Evolutionary conservation across 2,329 filamentous ascomycete genomes (phyloP), one percentile per base, ranked within the genome.

Genomic region (Epichloe sibirici): DNA sequence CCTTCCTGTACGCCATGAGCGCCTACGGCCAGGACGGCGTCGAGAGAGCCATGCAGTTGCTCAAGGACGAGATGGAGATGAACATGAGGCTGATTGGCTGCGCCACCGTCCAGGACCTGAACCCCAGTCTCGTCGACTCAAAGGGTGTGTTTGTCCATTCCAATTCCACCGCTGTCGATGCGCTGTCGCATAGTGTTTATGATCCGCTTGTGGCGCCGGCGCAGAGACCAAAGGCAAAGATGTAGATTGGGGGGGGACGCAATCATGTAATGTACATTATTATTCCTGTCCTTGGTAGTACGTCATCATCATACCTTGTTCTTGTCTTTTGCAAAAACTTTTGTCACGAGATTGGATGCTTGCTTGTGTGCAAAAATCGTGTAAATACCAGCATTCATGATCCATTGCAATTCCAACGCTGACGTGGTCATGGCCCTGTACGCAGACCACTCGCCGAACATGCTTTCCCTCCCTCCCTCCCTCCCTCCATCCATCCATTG

Each of bases 21-120:
- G 82, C 89, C 9, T 97, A 97, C 63, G 93, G 93, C 1, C 72
- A 88, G 55, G 76, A 84, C 2, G 93, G 93, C 57, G 91, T 97
- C 21, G 88, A 94, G 64, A 80, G 88, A 37, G 93, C 93, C 35
- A 95, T 97, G 86, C 86, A 90, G 69, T 73, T 95, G 54, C 77
- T 95, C 60, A 90, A 88, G 72, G 93, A 97, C 63, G 93, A 98
- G 77, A 88, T 98, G 81, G 90, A 94, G 73, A 97, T 97, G 91
- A 93, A 91, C 65, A 97, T 98, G 93, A 82, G 93, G 6, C 73
- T 98, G 57, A 89, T 98, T 60, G 93, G 93, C 9, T 87, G 83
- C 54, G 79, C 77, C 21, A 83, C 71, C 55, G 69, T 98, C 35
- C 81, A 82, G 38, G 83, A 98, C 60, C 71, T 98, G 56, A 88